Conservation (phyloP, 1,284 basidiomycete species). For the Ceratorhiza oryzae-sativae region DNA sequence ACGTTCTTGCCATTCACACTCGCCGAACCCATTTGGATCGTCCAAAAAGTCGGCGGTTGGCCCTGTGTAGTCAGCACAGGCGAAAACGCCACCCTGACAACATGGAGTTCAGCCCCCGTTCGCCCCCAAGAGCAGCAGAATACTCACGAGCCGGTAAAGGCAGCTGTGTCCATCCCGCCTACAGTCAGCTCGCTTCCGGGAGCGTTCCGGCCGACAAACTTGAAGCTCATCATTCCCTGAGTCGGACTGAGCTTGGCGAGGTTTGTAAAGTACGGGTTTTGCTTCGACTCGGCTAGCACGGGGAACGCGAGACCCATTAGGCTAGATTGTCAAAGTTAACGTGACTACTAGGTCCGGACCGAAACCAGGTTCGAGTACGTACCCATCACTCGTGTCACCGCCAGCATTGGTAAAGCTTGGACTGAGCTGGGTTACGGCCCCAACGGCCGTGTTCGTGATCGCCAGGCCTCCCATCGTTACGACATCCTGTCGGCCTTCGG, state of each 20-base stretch:
- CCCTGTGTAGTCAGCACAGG: constrained; percentile 33
- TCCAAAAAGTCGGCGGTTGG: constrained; percentile 33
- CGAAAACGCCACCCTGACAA: constrained; percentile 13
- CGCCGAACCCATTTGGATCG: constrained; percentile 25
- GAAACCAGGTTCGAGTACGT: not conserved
- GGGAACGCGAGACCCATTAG: constrained; percentile 32
- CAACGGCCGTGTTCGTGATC: constrained; percentile 29
- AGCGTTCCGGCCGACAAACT: constrained; percentile 34
- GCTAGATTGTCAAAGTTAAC: not conserved
- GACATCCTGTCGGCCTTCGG: constrained; percentile 7
- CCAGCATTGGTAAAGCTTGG: constrained; percentile 36
- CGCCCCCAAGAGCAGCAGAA: not conserved
- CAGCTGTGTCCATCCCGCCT: constrained; percentile 32
- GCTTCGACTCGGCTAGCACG: constrained; percentile 23
- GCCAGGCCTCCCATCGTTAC: constrained; percentile 25
- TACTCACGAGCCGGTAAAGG: constrained; percentile 31
- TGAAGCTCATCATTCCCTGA: constrained; percentile 38
- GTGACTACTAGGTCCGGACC: not conserved
- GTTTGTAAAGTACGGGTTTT: constrained; percentile 29
- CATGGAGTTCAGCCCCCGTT: not conserved
- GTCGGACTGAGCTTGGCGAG: constrained; percentile 24
- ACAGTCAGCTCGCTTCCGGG: constrained; percentile 32
- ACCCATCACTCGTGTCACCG: constrained; percentile 33
- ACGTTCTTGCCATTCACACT: constrained; percentile 19
- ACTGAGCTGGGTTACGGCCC: constrained; percentile 32